Evolutionary conservation across 2,329 filamentous ascomycete genomes (phyloP), one percentile per base, ranked within the genome.

Genomic region (Claviceps lovelessii): DNA sequence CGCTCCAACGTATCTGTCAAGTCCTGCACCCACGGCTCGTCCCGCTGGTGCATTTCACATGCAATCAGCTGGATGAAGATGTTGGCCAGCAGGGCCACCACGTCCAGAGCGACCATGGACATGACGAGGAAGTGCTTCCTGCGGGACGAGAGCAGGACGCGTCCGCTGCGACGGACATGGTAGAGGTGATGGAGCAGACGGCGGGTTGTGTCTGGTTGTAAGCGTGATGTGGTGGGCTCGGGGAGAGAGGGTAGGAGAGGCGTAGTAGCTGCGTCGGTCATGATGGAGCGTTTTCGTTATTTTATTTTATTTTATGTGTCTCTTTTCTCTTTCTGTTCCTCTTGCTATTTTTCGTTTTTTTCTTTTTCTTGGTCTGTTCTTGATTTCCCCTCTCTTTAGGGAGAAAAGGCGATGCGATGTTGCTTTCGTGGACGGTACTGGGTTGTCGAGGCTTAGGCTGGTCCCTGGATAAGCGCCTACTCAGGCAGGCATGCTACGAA

Each of bases 41-140:
- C 60, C 37, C 66, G 57, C 42, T 66, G 63, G 49, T 70, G 66
- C 59, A 69, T 68, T 59, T 77, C 74, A 64, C 76, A 77, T 17
- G 74, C 71, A 54, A 76, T 70, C 17, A 77, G 67, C 31, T 73
- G 69, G 55, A 77, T 68, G 56, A 77, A 73, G 55, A 78, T 70
- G 56, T 76, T 75, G 49, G 68, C 67, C 46, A 77, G 63, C 52
- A 77, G 69, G 33, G 69, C 69, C 0, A 65, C 63, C 48, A 76
- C 72, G 57, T 77, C 75, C 44, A 77, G 64, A 5, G 72, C 62
- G 39, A 78, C 71, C 15, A 76, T 61, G 4, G 60, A 64, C 59
- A 77, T 65, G 58, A 76, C 61, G 50, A 72, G 49, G 62, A 70
- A 75, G 61, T 77, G 75, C 62, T 76, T 76, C 46, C 63, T 58